A percentile compares a stretch with the other conserved stretches of the same genome.
Evolutionary conservation across 1,284 basidiomycete species (phyloP).

Genomic region (Tausonia pullulans): DNA sequence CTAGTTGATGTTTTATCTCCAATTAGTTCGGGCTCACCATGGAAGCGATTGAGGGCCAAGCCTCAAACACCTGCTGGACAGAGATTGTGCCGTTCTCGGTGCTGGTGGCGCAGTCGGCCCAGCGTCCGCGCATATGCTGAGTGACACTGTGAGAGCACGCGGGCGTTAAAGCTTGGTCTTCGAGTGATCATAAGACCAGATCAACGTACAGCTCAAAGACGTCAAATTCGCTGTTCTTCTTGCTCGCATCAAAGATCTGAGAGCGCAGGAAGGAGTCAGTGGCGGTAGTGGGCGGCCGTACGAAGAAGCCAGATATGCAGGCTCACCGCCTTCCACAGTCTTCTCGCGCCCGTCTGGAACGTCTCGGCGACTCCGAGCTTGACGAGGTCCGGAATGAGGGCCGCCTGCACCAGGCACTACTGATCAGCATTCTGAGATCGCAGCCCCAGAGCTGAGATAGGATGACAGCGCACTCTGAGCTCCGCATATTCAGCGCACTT

Average conservation of each 20-base stretch:
- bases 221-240: slow-evolving; percentile 6
- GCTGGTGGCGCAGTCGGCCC: slow-evolving; percentile 15
- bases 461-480: slow-evolving; percentile 3
- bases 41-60: slow-evolving; percentile 10
- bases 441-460: not conserved
- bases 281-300: not conserved
- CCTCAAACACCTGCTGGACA: slow-evolving; percentile 17
- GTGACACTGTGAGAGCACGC: not conserved
- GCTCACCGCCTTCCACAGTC: slow-evolving; percentile 15
- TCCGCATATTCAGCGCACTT: slow-evolving; percentile 15
- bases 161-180: no score
- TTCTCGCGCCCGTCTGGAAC: slow-evolving; percentile 16
- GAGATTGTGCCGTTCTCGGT: slow-evolving; percentile 17
- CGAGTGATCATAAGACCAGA: not conserved
- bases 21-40: slow-evolving; percentile 1
- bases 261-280: not conserved
- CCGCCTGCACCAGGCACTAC: not conserved
- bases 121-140: slow-evolving; percentile 10
- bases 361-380: slow-evolving; percentile 14
- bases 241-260: slow-evolving; percentile 14
- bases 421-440: not conserved
- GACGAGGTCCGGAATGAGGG: slow-evolving; percentile 14
- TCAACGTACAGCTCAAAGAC: slow-evolving; percentile 11
- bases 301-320: not conserved
- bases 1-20: no score